Conservation (phyloP, 108 stramenopile species). For the Fragilariopsis cylindrus region DNA sequence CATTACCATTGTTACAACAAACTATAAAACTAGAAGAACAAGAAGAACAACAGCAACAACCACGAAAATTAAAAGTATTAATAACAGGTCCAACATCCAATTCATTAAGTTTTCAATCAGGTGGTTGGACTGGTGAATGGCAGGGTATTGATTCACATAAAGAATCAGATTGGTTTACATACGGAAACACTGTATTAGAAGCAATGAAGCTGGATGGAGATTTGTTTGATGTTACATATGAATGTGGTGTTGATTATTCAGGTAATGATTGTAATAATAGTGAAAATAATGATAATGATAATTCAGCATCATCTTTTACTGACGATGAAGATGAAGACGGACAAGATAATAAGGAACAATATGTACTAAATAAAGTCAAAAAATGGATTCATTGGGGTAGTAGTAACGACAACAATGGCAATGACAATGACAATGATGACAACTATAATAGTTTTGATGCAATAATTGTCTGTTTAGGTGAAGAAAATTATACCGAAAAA, state of each 20-base stretch:
- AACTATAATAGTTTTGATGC: slow-evolving; percentile 46
- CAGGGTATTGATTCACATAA: slow-evolving; percentile 57
- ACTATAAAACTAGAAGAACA: no score
- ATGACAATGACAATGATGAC: slow-evolving; percentile 29
- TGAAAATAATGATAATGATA: slow-evolving; percentile 4
- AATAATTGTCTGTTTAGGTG: slow-evolving; percentile 75
- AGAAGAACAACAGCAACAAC: background rate
- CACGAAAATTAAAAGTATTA: slow-evolving; percentile 42
- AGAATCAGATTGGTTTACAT: slow-evolving; percentile 43
- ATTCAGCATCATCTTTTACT: background rate
- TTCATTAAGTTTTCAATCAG: slow-evolving; percentile 51
- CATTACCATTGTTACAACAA: slow-evolving; percentile 34
- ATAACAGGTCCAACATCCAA: slow-evolving; percentile 80
- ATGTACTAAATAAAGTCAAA: slow-evolving; percentile 22
- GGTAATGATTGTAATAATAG: slow-evolving; percentile 40
- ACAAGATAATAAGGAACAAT: slow-evolving; percentile 2
- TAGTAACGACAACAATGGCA: slow-evolving; percentile 17
- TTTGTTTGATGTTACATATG: slow-evolving; percentile 29
- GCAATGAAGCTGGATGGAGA: slow-evolving; percentile 24
- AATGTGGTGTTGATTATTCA: slow-evolving; percentile 54
- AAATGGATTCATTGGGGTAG: slow-evolving; percentile 32
- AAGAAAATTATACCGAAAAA: slow-evolving; percentile 82
- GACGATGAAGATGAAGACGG: background rate
- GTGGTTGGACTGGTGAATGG: slow-evolving; percentile 88
- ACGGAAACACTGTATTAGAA: slow-evolving; percentile 46